Base-by-base conservation (phyloP, 129 eudicot species). In the Lonicera japonica region DNA sequence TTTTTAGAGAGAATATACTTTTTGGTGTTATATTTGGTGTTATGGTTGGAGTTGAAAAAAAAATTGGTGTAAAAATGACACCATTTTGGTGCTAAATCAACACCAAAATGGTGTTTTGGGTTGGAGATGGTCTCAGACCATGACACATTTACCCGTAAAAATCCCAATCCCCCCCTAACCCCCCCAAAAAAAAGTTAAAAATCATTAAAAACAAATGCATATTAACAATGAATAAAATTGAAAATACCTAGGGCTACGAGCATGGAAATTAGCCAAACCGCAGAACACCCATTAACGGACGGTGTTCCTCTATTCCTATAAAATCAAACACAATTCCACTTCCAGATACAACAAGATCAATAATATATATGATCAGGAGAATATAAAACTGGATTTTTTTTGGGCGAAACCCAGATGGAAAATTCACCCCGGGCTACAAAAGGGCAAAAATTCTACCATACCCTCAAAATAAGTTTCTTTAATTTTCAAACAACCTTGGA, bases 211-310 rank as follows among this genome's bases (percentile, higher is more conserved):
- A 45, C 11, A 19, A 15, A 63, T 46, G 56, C 56, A 52, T 16
- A 52, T n/a, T 19, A 9, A 11, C 8, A n/a, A 11, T 21, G 10
- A 52, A 11, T 21, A 5, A 52, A n/a, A 52, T 52, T 52, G 56
- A n/a, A 7, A 60, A 43, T 21, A 63, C 75, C 70, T 71, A 14
- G 60, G 46, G 61, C 21, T 17, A 60, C 20, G 52, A 36, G 19
- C 5, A 62, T 22, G 21, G 45, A 56, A 55, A 54, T 11, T 23
- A 56, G 36, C 5, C 36, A 29, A 29, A 29, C 36, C 6, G 36
- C 36, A 29, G 65, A 25, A 38, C 34, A 25, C 43, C 51, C 66
- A 21, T 21, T 18, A 50, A 70, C 61, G 48, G 25, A 70, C 61
- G 48, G 25, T 34, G 20, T 59, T 38, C 68, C 75, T 60, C 39